Evolutionary conservation across 2,329 filamentous ascomycete species (phyloP).

Genomic region (Ophiocordyceps australis): DNA sequence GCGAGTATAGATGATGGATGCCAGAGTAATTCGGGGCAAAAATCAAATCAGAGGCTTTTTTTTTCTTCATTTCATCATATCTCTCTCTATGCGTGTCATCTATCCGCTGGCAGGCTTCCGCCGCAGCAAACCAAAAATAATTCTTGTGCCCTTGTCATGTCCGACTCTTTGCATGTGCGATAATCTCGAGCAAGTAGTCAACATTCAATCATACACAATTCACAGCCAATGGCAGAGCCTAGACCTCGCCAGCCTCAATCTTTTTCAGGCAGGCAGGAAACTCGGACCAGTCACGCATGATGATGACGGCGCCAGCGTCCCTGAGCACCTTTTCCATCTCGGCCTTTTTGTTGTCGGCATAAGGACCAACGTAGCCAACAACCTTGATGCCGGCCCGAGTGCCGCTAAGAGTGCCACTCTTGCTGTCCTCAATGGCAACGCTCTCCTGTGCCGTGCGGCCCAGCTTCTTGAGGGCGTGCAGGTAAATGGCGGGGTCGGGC

Average conservation of each 20-base stretch:
- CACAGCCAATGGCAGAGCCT: conserved; percentile 1
- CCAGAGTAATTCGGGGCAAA: not conserved
- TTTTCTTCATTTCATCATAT: conserved; percentile 6
- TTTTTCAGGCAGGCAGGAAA: conserved; percentile 28
- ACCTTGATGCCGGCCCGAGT: conserved; percentile 63
- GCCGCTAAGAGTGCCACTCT: conserved; percentile 59
- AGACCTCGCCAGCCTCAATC: conserved; percentile 22
- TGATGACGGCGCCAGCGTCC: conserved; percentile 41
- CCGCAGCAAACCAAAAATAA: not conserved
- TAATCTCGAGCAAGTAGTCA: no score
- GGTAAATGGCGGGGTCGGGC: conserved; percentile 79
- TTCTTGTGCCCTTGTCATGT: no score
- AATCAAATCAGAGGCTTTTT: conserved; percentile 3
- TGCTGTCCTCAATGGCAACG: conserved; percentile 76
- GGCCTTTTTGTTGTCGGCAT: conserved; percentile 39
- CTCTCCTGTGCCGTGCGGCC: conserved; percentile 54
- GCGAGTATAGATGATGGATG: conserved; percentile 9
- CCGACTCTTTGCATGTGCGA: not conserved
- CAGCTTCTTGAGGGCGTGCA: conserved; percentile 56
- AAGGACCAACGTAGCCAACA: conserved; percentile 74
- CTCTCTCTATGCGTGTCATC: conserved; percentile 4
- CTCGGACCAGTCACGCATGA: conserved; percentile 43
- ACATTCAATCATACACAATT: no score
- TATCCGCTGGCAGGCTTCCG: not conserved
- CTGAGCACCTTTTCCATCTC: conserved; percentile 45